These are phyloP conservation scores for Anisodus tanguticus DNA, from an alignment of 257 asterid species.

Conservation along the genomic window DNA sequence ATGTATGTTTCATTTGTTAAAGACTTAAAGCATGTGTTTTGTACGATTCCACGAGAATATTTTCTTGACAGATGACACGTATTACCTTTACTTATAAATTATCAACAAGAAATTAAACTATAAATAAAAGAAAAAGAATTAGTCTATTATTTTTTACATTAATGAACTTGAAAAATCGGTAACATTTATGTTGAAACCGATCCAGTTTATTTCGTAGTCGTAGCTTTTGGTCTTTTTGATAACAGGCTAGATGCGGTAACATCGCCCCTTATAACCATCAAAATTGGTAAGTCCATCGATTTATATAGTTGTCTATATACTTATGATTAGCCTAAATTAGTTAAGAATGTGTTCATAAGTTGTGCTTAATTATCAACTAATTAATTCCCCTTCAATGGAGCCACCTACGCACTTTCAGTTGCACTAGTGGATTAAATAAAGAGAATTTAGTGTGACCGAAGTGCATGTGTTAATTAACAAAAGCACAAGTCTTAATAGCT, in stretches of 20 bases:
- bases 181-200: no score
- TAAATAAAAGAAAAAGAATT: neutral
- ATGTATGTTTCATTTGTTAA: neutral
- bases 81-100: neutral
- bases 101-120: neutral
- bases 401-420: neutral
- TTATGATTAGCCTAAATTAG: neutral
- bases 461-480: conserved; percentile 9
- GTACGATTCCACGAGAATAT: no score
- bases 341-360: neutral
- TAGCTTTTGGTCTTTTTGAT: no score
- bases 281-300: no score
- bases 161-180: no score
- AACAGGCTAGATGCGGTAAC: no score
- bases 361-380: neutral
- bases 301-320: neutral
- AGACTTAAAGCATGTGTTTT: neutral
- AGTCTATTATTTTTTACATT: neutral
- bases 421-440: neutral
- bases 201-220: no score
- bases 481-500: neutral
- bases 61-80: neutral
- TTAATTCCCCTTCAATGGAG: neutral
- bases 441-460: neutral
- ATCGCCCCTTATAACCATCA: no score